Evolutionary conservation across 257 asterid species (phyloP), one percentile per base, ranked within the genome.

Genomic region (Catharanthus roseus): DNA sequence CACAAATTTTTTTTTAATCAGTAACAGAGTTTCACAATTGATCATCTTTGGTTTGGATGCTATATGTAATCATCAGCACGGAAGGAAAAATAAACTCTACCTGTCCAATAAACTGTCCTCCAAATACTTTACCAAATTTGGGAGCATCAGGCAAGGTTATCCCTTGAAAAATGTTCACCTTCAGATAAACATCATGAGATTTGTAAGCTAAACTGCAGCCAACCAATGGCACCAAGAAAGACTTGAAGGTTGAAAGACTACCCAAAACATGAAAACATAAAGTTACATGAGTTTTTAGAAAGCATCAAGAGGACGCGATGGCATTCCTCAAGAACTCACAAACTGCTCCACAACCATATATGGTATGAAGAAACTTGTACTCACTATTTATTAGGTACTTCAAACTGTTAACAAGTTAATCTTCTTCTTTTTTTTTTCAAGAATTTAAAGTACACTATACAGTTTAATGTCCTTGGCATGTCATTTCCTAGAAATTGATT

Each of bases 51-150:
- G 44, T 38, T 42, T 0, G 18, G 41, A 56, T 34, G 55, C 54
- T 64, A 34, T 29, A 53, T 47, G 67, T 49, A 34, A 36, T 49
- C 71, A 63, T 70, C 10, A n/a, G 34, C 10, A 24, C 15, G 53
- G 56, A 54, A 61, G 77, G 36, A 65, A 45, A 28, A 63, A 64
- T 41, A 72, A 19, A 67, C 21, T 70, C 74, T 77, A 92, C 99
- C 97, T 95, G 99, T 60, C 99, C 99, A 44, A 95, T 72, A 82
- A 95, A 91, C 79, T 95, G 99, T 60, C 99, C 99, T 70, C 99
- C 99, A 80, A 91, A 95, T 70, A 95, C 97, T 82, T 90, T 89
- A 12, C 89, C 93, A 68, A 87, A 86, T 80, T 81, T 87, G 26
- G 98, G 97, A 79, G 99, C 98, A 67, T 91, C 97, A 21, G 99